Percentiles rank a stretch among this genome's conserved stretches.
These are phyloP conservation scores for Heritiera fomes DNA, from an alignment of 345 rosid species.

Conservation along the genomic window DNA sequence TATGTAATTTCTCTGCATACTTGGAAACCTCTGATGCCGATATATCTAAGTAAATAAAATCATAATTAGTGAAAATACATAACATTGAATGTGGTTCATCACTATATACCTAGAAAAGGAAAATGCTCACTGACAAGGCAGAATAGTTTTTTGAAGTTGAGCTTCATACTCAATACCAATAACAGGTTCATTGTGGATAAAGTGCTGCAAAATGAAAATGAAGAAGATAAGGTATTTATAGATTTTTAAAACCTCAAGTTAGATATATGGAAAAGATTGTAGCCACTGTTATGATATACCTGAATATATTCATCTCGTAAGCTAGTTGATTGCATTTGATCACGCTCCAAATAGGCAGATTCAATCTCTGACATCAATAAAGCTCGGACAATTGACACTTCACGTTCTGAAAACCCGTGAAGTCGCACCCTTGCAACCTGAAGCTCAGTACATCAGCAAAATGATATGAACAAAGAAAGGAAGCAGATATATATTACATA, in stretches of 20 bases:
- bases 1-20: conserved; percentile 70
- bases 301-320: conserved; percentile 85
- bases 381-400: conserved; percentile 79
- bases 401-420: conserved; percentile 94
- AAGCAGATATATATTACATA: neutral
- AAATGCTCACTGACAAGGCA: conserved; percentile 67
- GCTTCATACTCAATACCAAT: conserved; percentile 92
- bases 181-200: conserved; percentile 87
- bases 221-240: neutral
- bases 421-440: conserved; percentile 88
- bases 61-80: neutral
- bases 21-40: conserved; percentile 73
- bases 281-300: conserved; percentile 33
- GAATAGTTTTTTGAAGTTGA: conserved; percentile 82
- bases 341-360: conserved; percentile 95
- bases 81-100: conserved; percentile 22
- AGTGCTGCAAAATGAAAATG: conserved; percentile 50
- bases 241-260: neutral
- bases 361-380: conserved; percentile 83
- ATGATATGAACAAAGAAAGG: neutral
- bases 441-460: conserved; percentile 24
- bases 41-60: conserved; percentile 51
- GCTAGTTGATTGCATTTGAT: conserved; percentile 87
- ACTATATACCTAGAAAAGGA: conserved; percentile 13
- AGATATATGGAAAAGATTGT: conserved; percentile 14